Evolutionary conservation across 2,329 filamentous ascomycete species (phyloP), one percentile per base, ranked within the genome.

Genomic region (Graphilbum sp.): DNA sequence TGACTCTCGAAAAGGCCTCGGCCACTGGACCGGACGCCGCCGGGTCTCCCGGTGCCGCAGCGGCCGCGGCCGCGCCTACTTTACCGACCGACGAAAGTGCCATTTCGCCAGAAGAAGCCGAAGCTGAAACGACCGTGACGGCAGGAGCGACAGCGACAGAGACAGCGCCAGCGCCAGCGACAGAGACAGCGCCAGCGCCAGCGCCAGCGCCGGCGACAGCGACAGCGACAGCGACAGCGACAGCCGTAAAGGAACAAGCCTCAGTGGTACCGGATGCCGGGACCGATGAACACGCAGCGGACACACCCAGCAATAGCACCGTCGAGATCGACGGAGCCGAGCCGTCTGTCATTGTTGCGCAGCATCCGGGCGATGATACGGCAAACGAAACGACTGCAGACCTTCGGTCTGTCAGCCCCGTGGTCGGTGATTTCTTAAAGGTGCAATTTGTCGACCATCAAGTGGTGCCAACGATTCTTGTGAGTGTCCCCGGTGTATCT

Each of bases 401-500:
- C 9, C 31, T 18, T 0, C 21, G 18, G 13, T n/a, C 19, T 1
- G 42, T 48, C 9, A 67, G 70, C 24, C 82, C 86, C 3, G 86
- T 98, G 18, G 90, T 98, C 11, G 90, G 90, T 37, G 90, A 98
- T 56, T 82, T 79, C 50, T 64, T 98, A 43, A 98, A 98, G 62
- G 87, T 90, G 57, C 86, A 88, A 60, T 96, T 98, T 61, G 87
- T 96, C 19, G 80, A 95, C 56, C 76, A 96, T 57, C 75, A 77
- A 46, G 90, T 98, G 45, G 87, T 98, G 38, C 90, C 90, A 21
- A 94, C 86, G 2, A 96, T 98, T 50, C 61, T 98, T 55, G 86
- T 93, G 68, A 69, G 79, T 47, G 9, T 27, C 9, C 17, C 9
- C 4, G n/a, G 21, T 21, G 12, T 24, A 9, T 18, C 2, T 15